Evolutionary conservation across 2,329 filamentous ascomycete genomes (phyloP).

Genomic region (Xylariaceae sp.): DNA sequence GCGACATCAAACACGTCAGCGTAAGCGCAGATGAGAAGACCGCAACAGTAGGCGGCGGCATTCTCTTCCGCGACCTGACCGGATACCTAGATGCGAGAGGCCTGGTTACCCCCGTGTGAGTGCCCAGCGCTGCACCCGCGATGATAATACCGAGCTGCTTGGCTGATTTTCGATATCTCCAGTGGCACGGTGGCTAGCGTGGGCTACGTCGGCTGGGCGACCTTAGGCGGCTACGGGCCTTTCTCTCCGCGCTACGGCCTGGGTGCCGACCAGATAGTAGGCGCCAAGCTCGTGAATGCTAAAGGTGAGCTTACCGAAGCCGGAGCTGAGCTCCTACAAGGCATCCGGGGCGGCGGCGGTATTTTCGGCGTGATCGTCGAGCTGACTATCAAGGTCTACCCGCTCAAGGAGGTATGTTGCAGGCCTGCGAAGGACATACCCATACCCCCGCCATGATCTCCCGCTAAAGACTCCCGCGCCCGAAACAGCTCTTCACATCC

Average conservation of each 20-base stretch:
- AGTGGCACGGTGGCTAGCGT: constrained; percentile 29
- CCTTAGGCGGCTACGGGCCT: constrained; percentile 35
- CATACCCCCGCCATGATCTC: no score
- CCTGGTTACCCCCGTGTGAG: constrained; percentile 30
- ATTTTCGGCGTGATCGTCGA: constrained; percentile 40
- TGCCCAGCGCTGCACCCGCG: neutral
- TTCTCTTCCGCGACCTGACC: constrained; percentile 31
- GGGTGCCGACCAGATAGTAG: constrained; percentile 37
- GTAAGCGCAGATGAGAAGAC: constrained; percentile 29
- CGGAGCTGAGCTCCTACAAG: constrained; percentile 35
- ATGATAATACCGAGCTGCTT: neutral
- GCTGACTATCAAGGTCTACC: constrained; percentile 39
- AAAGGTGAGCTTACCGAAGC: constrained; percentile 37
- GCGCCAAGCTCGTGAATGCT: constrained; percentile 38
- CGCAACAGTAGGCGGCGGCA: constrained; percentile 37
- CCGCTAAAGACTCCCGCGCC: neutral
- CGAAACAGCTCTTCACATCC: constrained; percentile 3
- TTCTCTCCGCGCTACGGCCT: constrained; percentile 33
- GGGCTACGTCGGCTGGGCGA: constrained; percentile 36
- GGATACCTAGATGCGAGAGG: constrained; percentile 29
- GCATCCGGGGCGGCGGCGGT: constrained; percentile 39
- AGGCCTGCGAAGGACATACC: neutral
- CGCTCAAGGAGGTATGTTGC: constrained; percentile 29
- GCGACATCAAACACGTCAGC: constrained; percentile 33
- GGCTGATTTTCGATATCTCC: neutral